These are phyloP conservation scores for Tulasnella calospora DNA, from an alignment of 768 basidiomycete genomes.

Conservation along the genomic window DNA sequence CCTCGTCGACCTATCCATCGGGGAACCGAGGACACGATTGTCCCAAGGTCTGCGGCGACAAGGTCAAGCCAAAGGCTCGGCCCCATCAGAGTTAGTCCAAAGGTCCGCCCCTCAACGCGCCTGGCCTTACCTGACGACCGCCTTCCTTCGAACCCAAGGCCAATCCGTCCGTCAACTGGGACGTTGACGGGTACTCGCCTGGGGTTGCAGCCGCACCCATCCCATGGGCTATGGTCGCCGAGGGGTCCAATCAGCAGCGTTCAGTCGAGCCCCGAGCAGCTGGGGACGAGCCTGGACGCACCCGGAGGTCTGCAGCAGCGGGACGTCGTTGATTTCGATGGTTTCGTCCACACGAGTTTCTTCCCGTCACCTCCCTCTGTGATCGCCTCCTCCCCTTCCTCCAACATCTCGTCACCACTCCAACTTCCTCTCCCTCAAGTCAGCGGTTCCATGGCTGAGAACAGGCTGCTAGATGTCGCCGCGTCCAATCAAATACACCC, in stretches of 20 bases:
- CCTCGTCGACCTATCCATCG: neutral
- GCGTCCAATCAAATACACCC: neutral
- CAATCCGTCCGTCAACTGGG: neutral
- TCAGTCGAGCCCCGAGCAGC: neutral
- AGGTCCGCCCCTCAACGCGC: neutral
- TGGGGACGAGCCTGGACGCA: neutral
- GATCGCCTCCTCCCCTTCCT: neutral
- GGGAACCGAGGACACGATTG: neutral
- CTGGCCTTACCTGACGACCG: neutral
- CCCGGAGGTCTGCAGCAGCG: neutral
- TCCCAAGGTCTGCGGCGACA: neutral
- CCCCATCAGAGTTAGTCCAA: neutral
- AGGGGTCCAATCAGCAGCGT: neutral
- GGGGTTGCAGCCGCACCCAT: neutral
- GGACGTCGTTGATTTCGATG: neutral
- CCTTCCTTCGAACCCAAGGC: neutral
- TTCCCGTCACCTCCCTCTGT: neutral
- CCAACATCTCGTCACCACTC: neutral
- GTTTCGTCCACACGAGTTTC: neutral
- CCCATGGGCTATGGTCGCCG: neutral
- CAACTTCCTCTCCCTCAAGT: neutral
- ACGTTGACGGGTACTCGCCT: neutral
- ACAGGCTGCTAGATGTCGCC: neutral
- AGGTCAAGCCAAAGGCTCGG: neutral
- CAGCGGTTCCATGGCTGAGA: neutral